Base-by-base conservation (phyloP, 164 flowering plant species). In the Magnolia changhungtana region DNA sequence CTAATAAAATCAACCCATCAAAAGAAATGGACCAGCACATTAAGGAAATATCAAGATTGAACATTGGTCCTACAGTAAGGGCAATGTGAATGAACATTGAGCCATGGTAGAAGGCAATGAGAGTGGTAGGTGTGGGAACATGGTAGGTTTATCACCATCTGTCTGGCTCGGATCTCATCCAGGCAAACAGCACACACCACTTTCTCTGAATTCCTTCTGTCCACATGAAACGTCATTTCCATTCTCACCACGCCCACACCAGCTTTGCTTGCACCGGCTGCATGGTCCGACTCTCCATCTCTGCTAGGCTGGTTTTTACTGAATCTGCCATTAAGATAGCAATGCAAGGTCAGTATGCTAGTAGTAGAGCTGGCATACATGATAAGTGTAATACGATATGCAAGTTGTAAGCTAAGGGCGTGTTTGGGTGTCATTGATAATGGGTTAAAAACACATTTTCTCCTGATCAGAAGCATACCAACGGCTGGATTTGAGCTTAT, bases 61-160 rank as follows among this genome's bases (percentile, higher is more conserved):
- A 77, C 78, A 52, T 69, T 76, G 29, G 78, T 75, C 55, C 82
- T 77, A 63, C 86, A 84, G 73, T 63, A 81, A 27, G 86, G 86
- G 74, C 86, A 81, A 67, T 82, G 78, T 59, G 82, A 82, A 64
- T 80, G 84, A 73, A 79, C 13, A 72, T 50, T 69, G 19, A 84
- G 84, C 86, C 84, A 81, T 45, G 86, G 86, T 21, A 76, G 76
- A 29, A 82, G 72, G 74, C 82, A 83, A 7, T 77, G 73, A 11
- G 84, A 79, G 50, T 81, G 86, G 76, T 77, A 83, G 64, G 66
- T 79, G 76, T 81, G 86, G 63, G 71, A 77, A 72, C 86, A 84
- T 19, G 84, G 81, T 7, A 80, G 80, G 63, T 73, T 67, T 71
- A 72, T 76, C 31, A 82, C 77, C 37, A 72, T 65, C 61, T 80